Evolutionary conservation across 352 stramenopile species (phyloP).

Genomic region (Nothophytophthora sp.): DNA sequence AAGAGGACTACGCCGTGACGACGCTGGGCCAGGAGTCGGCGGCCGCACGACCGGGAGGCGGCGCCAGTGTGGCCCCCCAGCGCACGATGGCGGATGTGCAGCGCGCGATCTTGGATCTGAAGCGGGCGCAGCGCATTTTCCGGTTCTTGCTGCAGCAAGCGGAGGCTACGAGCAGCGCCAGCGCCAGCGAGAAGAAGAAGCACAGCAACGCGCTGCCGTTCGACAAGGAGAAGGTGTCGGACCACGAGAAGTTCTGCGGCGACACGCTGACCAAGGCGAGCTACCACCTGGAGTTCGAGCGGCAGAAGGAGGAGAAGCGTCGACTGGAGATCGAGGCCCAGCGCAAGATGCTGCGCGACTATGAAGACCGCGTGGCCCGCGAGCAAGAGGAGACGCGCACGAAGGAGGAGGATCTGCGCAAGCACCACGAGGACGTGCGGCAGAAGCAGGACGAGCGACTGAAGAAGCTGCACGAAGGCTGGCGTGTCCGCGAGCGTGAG

Average conservation of each 20-base stretch:
- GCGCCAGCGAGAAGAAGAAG: constrained; percentile 58
- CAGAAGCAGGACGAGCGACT: constrained; percentile 85
- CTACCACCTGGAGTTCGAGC: constrained; percentile 90
- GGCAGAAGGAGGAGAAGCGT: constrained; percentile 85
- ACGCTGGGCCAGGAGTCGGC: constrained; percentile 78
- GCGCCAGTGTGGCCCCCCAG: constrained; percentile 31
- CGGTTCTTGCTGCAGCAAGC: constrained; percentile 76
- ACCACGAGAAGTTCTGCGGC: constrained; percentile 88
- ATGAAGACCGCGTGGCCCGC: constrained; percentile 75
- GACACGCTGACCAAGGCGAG: constrained; percentile 87
- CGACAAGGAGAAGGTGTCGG: constrained; percentile 86
- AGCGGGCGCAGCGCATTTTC: constrained; percentile 85
- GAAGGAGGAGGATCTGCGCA: constrained; percentile 63
- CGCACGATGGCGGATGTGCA: constrained; percentile 90
- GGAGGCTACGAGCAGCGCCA: constrained; percentile 29
- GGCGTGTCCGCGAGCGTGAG: constrained; percentile 81
- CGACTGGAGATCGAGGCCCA: constrained; percentile 81
- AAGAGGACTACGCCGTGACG: constrained; percentile 87
- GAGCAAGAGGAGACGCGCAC: constrained; percentile 55
- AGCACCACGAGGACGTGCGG: constrained; percentile 65
- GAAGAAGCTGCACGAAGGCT: constrained; percentile 79
- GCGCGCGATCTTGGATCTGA: constrained; percentile 84
- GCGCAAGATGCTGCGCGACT: constrained; percentile 78
- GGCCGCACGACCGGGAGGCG: constrained; percentile 33
- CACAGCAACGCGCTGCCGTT: constrained; percentile 59